phyloP scores from a whole-genome alignment of 2,329 filamentous ascomycete genomes.

The Ramularia endophylla region DNA sequence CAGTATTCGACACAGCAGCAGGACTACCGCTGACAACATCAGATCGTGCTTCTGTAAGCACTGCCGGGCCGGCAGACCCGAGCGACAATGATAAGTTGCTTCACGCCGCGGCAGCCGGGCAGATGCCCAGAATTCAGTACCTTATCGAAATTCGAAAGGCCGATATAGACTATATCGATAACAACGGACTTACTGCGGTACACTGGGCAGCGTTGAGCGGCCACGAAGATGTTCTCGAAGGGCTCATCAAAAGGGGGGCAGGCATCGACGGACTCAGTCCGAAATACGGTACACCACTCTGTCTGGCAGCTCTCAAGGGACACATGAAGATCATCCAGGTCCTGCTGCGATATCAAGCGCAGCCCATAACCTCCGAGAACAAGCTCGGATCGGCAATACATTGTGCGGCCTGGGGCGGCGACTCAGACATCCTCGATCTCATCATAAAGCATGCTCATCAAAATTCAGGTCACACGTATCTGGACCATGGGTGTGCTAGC shows the following conservation, averaged over 20 bases:
- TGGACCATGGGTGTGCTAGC: too few relatives aligned
- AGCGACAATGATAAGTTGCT: not conserved
- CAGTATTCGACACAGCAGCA: too few relatives aligned
- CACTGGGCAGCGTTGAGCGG: conserved; percentile 10
- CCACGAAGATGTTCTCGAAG: conserved; percentile 6
- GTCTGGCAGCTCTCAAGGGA: conserved; percentile 6
- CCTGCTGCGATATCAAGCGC: conserved; percentile 2
- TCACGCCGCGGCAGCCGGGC: conserved; percentile 9
- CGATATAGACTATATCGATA: conserved; percentile 1
- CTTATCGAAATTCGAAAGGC: conserved; percentile 4
- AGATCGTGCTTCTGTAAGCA: too few relatives aligned
- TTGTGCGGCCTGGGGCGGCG: not conserved
- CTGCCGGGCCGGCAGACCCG: too few relatives aligned
- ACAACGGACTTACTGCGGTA: conserved; percentile 6
- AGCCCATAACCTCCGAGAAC: not conserved
- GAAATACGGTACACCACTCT: conserved; percentile 9
- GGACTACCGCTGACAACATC: too few relatives aligned
- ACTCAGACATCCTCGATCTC: too few relatives aligned
- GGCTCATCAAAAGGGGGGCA: conserved; percentile 1
- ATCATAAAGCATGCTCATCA: too few relatives aligned
- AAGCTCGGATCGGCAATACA: not conserved
- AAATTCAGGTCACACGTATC: too few relatives aligned
- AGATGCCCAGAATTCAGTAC: conserved; percentile 3
- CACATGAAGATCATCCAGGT: not conserved
- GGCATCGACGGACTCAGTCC: conserved; percentile 8